Conservation (phyloP, 768 basidiomycete species). For the Lepiota brunneoincarnata region DNA sequence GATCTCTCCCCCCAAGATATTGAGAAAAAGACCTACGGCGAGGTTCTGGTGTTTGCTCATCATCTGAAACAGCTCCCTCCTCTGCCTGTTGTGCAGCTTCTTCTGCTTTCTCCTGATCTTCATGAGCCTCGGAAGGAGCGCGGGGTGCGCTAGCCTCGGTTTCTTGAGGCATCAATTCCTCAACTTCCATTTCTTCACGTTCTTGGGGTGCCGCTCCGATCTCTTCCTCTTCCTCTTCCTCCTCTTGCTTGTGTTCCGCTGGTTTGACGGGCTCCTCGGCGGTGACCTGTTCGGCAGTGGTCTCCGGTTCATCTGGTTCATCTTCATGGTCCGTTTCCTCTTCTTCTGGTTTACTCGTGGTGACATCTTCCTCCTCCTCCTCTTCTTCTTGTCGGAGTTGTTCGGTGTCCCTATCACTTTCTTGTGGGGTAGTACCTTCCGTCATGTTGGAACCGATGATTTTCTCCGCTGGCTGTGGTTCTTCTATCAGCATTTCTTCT, state of each 20-base stretch:
- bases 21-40: slow-evolving; percentile 27
- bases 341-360: slow-evolving; percentile 11
- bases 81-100: slow-evolving; percentile 9
- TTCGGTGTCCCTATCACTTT: slow-evolving; percentile 5
- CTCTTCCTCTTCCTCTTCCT: slow-evolving; percentile 21
- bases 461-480: not conserved
- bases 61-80: slow-evolving; percentile 22
- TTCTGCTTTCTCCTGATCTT: slow-evolving; percentile 6
- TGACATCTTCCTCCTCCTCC: slow-evolving; percentile 16
- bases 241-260: slow-evolving; percentile 13
- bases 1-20: not conserved
- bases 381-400: slow-evolving; percentile 15
- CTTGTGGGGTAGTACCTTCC: slow-evolving; percentile 1
- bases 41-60: slow-evolving; percentile 30
- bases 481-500: not conserved
- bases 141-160: not conserved
- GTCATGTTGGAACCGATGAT: slow-evolving; percentile 4
- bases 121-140: slow-evolving; percentile 12
- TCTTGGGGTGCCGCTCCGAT: slow-evolving; percentile 16
- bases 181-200: slow-evolving; percentile 8
- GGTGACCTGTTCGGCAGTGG: not conserved
- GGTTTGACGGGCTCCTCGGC: not conserved
- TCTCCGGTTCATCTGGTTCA: not conserved
- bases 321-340: slow-evolving; percentile 16
- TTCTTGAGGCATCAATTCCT: not conserved